These are phyloP conservation scores for Metschnikowia chrysomelidarum DNA, from an alignment of 805 yeast species.

Conservation along the genomic window DNA sequence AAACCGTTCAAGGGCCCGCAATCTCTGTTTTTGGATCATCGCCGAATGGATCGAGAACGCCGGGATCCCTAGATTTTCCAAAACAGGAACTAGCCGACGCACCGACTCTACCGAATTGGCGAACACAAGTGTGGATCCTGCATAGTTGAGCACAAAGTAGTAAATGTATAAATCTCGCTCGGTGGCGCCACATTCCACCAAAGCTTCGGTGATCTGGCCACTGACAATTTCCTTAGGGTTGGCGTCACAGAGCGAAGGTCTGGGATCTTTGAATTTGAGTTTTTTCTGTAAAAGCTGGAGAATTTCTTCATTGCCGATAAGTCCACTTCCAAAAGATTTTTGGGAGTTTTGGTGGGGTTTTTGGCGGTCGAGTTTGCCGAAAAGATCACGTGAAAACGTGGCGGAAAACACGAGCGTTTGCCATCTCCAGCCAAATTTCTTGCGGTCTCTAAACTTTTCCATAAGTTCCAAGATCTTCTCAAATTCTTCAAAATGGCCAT, in stretches of 20 bases:
- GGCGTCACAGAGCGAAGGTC: constrained; percentile 75
- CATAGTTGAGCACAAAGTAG: constrained; percentile 80
- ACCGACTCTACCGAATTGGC: constrained; percentile 96
- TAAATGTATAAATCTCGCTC: constrained; percentile 90
- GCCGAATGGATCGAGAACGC: constrained; percentile 84
- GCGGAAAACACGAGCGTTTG: constrained; percentile 96
- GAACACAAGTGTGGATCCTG: constrained; percentile 87
- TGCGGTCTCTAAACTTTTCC: constrained; percentile 45
- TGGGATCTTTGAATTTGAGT: constrained; percentile 63
- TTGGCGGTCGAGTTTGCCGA: constrained; percentile 60
- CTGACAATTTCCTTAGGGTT: constrained; percentile 84
- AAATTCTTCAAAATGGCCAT: constrained; percentile 94
- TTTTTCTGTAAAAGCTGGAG: constrained; percentile 63
- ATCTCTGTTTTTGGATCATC: constrained; percentile 92
- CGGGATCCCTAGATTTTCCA: constrained; percentile 66
- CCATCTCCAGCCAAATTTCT: constrained; percentile 45
- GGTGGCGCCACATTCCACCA: constrained; percentile 85
- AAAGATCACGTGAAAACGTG: constrained; percentile 80
- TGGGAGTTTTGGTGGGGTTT: constrained; percentile 17
- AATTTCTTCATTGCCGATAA: constrained; percentile 55
- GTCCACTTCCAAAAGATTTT: no score
- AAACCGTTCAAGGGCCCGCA: constrained; percentile 82
- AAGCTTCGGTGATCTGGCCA: constrained; percentile 71
- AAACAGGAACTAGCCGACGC: constrained; percentile 74
- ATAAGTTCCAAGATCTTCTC: constrained; percentile 74